Evolutionary conservation across 2,329 filamentous ascomycete genomes (phyloP).

Genomic region (Sporothrix pseudoabietina): DNA sequence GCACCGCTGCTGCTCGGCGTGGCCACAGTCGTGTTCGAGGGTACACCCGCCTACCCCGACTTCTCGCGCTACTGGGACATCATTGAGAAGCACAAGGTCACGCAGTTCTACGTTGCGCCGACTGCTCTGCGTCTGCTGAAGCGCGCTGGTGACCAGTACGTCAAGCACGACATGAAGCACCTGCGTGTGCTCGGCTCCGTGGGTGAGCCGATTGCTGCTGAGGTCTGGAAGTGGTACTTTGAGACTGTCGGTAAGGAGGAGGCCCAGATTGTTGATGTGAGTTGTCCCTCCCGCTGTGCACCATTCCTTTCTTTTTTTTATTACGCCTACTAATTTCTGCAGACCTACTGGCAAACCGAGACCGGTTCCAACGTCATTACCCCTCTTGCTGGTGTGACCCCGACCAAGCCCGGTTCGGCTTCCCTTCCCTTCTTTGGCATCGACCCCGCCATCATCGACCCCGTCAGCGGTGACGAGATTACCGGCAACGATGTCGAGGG

Average conservation of each 20-base stretch:
- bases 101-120: slow-evolving; percentile 97
- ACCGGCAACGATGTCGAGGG: slow-evolving; percentile 96
- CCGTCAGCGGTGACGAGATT: slow-evolving; percentile 90
- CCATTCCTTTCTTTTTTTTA: not conserved
- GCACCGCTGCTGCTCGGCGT: slow-evolving; percentile 91
- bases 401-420: slow-evolving; percentile 94
- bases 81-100: slow-evolving; percentile 90
- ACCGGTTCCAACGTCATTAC: slow-evolving; percentile 96
- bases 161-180: slow-evolving; percentile 85
- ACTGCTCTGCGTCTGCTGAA: slow-evolving; percentile 92
- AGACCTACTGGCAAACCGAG: slow-evolving; percentile 99
- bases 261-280: slow-evolving; percentile 89
- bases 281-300: slow-evolving; percentile 44
- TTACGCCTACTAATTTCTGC: slow-evolving; percentile 36
- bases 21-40: slow-evolving; percentile 95
- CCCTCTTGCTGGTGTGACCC: slow-evolving; percentile 87
- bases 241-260: slow-evolving; percentile 92
- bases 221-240: slow-evolving; percentile 99
- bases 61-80: slow-evolving; percentile 99
- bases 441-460: slow-evolving; percentile 96
- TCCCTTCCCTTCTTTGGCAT: slow-evolving; percentile 98
- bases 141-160: slow-evolving; percentile 90
- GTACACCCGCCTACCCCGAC: slow-evolving; percentile 94
- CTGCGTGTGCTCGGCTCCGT: slow-evolving; percentile 91
- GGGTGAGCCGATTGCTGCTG: slow-evolving; percentile 94